Conservation (phyloP, 2,329 filamentous ascomycete species). For the Aspergillus awamori region DNA sequence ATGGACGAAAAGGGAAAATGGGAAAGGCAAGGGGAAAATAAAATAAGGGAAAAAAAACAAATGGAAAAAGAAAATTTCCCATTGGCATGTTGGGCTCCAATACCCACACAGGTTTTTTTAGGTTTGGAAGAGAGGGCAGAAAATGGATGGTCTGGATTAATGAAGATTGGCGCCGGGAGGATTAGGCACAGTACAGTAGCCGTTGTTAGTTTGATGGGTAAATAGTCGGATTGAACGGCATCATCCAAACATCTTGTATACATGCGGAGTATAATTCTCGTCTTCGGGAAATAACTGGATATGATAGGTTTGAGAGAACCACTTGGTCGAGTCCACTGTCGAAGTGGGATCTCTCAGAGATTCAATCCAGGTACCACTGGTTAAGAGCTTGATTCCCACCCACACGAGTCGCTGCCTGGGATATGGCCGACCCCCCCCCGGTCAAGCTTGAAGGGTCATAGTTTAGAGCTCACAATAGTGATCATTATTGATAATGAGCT, state of each 20-base stretch:
- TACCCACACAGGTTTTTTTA: slow-evolving; percentile 17
- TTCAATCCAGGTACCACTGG: slow-evolving; percentile 23
- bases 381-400: slow-evolving; percentile 13
- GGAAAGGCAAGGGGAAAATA: neutral
- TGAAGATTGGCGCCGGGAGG: slow-evolving; percentile 27
- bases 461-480: slow-evolving; percentile 8
- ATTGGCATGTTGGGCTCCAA: slow-evolving; percentile 14
- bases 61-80: slow-evolving; percentile 5
- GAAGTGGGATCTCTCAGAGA: slow-evolving; percentile 19
- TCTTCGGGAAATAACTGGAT: neutral
- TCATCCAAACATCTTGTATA: neutral
- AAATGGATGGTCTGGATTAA: slow-evolving; percentile 24
- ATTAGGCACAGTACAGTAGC: slow-evolving; percentile 23
- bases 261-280: neutral
- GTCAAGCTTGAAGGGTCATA: slow-evolving; percentile 6
- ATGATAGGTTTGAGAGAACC: neutral
- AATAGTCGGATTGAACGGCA: slow-evolving; percentile 1
- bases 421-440: slow-evolving; percentile 2
- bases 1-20: neutral
- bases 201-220: slow-evolving; percentile 7
- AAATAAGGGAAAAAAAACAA: neutral
- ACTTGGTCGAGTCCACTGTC: slow-evolving; percentile 11
- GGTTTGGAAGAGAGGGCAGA: slow-evolving; percentile 16
- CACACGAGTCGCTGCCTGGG: slow-evolving; percentile 14
- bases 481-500: slow-evolving; percentile 9